Evolutionary conservation across 2,329 filamentous ascomycete species (phyloP), one percentile per base, ranked within the genome.

Genomic region (Blumeria graminis): DNA sequence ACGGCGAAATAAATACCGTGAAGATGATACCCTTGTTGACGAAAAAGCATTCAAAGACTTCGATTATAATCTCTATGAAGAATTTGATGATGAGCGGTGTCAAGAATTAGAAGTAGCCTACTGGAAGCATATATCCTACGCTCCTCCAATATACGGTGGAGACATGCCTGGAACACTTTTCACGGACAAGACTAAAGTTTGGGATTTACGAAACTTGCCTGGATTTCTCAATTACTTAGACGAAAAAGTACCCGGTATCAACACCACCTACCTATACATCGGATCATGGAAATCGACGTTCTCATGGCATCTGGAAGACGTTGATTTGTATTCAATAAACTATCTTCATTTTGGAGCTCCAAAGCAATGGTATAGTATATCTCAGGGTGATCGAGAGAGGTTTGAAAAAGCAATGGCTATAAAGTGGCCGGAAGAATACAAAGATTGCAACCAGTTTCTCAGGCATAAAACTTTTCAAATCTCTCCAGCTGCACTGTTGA

Each of bases 281-380:
- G 92, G 92, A 46, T 98, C 98, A 92, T 98, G 92, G 92, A 96
- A 96, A 69, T 90, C 92, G 11, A 96, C 92, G 0, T 98, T 98
- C 68, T 92, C 92, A 8, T 98, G 92, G 92, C 92, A 98, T 76
- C 72, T 98, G 56, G 92, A 98, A 68, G 92, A 98, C 67, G 90
- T 98, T 45, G 92, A 98, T 71, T 77, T 98, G 4, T 98, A 98
- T 78, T 96, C 89, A 68, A 98, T 98, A 75, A 98, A 98, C 71
- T 98, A 95, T 68, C 88, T 98, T 58, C 92, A 98, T 66, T 98
- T 98, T 68, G 92, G 92, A 56, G 92, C 92, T 1, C 92, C 92
- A 0, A 98, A 98, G 70, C 92, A 98, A 68, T 98, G 92, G 92
- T 98, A 98, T 71, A 95, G 89, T 69, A 96, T 98, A 61, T 94